Evolutionary conservation across 2,329 filamentous ascomycete species (phyloP), one percentile per base, ranked within the genome.

Genomic region (Diaporthe sp.): DNA sequence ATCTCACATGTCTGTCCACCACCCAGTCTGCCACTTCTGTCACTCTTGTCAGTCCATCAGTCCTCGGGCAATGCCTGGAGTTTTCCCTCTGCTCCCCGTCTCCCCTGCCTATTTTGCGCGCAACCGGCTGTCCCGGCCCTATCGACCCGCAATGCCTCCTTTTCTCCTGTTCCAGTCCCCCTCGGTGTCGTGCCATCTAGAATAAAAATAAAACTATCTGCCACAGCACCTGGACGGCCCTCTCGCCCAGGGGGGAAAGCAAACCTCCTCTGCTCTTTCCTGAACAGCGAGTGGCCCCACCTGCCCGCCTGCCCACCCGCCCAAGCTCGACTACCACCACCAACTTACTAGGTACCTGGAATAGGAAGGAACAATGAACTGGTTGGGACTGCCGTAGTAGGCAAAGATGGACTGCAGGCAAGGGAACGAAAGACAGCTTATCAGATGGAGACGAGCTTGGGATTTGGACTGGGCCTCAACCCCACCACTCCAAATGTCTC

Each of bases 111-210:
- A 22, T 28, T 38, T 52, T 52, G 45, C 64, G 64, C 64, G 64
- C 22, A 38, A 67, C 64, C 64, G 64, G 64, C 64, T 68, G 13
- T 40, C 12, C 47, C 40, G 64, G 64, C 35, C 47, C 45, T 33
- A 38, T 30, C 33, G 64, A 68, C 64, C 64, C 64, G 64, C 64
- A 68, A 25, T 54, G 64, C 25, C 64, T 68, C 64, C 64, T 40
- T 54, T 68, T 68, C 64, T 68, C 64, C 64, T 54, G 64, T 67
- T 66, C 28, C 61, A 66, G 22, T 35, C 15, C 22, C 19, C 19
- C 45, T 50, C 30, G 61, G 15, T n/a, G 30, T 50, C 30, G 61
- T 67, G 28, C 61, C 61, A 67, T 25, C 30, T 25, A 4, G 30
- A 35, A 35, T 50, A 33, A 66, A 50, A 50, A 50, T 47, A 33